Base-by-base conservation (phyloP, 352 stramenopile species). In the Discostella stelligera region DNA sequence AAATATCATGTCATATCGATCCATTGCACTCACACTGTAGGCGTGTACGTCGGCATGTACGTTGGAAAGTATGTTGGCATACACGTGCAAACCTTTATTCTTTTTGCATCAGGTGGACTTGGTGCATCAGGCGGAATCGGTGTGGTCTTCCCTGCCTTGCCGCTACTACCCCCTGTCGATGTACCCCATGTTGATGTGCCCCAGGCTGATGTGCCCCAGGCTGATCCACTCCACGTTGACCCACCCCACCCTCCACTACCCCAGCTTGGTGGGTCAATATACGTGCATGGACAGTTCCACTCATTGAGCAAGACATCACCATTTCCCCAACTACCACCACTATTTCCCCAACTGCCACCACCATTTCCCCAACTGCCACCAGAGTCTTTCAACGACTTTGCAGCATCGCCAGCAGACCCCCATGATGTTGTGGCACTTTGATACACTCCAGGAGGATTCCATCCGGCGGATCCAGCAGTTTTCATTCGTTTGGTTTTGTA, bases 71-170 rank as follows among this genome's bases (percentile, higher is more conserved):
- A 69, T 11, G 58, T 69, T 16, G 55, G 66, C 55, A 66, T 56
- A 44, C 66, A 74, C 9, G 66, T 74, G 66, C 66, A 74, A 30
- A 74, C 66, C 66, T 66, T 66, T 9, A 66, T 66, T 27, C 39
- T 56, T 21, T 65, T 4, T 20, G 30, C 1, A 2, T 3, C 4
- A 32, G n/a, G 32, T 37, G 16, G 8, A 27, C 27, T 32, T 5
- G 2, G 27, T 32, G 27, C 27, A 2, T 44, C 7, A 10, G 37
- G 7, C 4, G 7, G 37, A 44, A 44, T 44, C 37, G 37, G 37
- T 14, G 2, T 44, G 37, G 3, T 44, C 11, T 44, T 44, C 2
- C 37, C 37, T 44, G 37, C 37, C 37, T 44, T 59, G 20, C 50
- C 50, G 23, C 53, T 30, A 46, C 10, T 44, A 44, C 27, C 27